phyloP scores from a whole-genome alignment of 768 basidiomycete genomes.

The Kwoniella dejecticola region DNA sequence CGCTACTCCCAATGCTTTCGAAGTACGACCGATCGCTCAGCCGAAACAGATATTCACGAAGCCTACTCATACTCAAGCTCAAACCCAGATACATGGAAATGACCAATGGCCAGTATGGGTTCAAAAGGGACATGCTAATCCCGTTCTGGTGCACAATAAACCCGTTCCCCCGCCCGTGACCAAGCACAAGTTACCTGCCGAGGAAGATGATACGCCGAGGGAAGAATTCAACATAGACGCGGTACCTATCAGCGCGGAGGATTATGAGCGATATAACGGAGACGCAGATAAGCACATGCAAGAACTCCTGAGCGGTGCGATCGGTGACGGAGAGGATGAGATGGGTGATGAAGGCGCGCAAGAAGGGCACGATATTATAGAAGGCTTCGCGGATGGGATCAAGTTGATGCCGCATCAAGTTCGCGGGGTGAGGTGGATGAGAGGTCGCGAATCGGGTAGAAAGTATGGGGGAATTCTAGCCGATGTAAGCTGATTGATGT shows the following conservation, averaged over 20 bases:
- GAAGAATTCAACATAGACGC: constrained; percentile 45
- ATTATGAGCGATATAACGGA: constrained; percentile 43
- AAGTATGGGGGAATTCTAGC: constrained; percentile 84
- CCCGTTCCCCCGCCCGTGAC: not conserved
- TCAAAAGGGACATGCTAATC: constrained; percentile 23
- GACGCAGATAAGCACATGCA: constrained; percentile 78
- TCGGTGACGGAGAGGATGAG: constrained; percentile 60
- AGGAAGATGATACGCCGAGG: constrained; percentile 25
- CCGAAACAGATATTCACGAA: constrained; percentile 19
- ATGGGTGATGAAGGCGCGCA: constrained; percentile 59
- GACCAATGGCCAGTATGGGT: constrained; percentile 35
- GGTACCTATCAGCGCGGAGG: constrained; percentile 33
- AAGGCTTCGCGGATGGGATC: constrained; percentile 73
- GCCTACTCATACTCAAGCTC: constrained; percentile 16
- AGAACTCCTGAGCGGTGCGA: constrained; percentile 70
- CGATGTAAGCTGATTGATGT: constrained; percentile 61
- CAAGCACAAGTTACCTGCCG: not conserved
- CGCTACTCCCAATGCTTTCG: constrained; percentile 38
- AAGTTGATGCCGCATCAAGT: constrained; percentile 83
- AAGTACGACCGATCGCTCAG: constrained; percentile 1
- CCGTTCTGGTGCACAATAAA: not conserved
- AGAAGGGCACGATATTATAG: constrained; percentile 69
- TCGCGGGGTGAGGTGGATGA: constrained; percentile 84
- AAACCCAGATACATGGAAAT: not conserved
- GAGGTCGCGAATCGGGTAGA: constrained; percentile 74